Base-by-base conservation (phyloP, 768 basidiomycete genomes). In the Mycena rosella region DNA sequence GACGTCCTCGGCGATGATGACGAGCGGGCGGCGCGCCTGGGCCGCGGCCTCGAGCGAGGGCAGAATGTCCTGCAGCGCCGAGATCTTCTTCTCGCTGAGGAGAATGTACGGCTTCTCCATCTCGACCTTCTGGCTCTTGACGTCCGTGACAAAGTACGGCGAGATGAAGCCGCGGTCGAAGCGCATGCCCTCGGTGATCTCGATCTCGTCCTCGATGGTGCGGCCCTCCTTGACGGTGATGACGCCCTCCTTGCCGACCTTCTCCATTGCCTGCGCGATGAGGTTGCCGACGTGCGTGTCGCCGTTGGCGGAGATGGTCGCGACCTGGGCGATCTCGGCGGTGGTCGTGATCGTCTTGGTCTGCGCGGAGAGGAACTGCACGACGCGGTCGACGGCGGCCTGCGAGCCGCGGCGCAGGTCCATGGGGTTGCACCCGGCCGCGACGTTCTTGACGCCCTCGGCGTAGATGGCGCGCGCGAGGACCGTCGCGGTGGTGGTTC, bases 221-320 rank as follows among this genome's bases (percentile, higher is more conserved):
- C 93, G 91, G 48, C 97, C 97, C 81, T 99, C 97, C 86, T 99
- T 99, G 79, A 99, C 96, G 55, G 97, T 99, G 85, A 99, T 99
- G 76, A 99, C 97, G 79, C 97, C 97, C 83, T 99, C 97, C 85
- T 97, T 98, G 78, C 97, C 97, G 67, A 99, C 97, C 81, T 98
- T 98, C 83, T 99, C 97, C 97, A 98, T 99, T 1, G 97, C 97
- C 77, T 95, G 95, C 7, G 97, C 96, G 79, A 98, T 99, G 76
- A 99, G 88, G 77, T 91, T 91, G 49, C 97, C 96, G 69, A 99
- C 86, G 77, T 98, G 96, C 1, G 80, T 85, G 82, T 99, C 97
- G 38, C 88, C 86, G 63, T 89, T 89, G 14, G 94, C 89, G 27
- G 91, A 92, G 79, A 98, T 97, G 72, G 96, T 98, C n/a, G 96